Conservation (phyloP, 371 early-diverging fungal genomes). For the Mucor irregularis region DNA sequence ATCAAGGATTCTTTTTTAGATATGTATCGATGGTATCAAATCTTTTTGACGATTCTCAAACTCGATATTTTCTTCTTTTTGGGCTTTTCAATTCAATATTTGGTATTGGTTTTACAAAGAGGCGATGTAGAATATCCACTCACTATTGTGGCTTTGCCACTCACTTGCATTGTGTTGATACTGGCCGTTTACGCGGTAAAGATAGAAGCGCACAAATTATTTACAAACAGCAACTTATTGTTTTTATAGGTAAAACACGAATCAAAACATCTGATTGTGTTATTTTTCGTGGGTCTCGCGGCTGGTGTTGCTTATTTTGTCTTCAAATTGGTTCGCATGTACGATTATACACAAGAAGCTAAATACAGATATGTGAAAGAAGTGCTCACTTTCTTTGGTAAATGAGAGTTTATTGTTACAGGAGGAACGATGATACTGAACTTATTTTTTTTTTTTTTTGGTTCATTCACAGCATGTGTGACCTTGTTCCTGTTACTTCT, state of each 20-base stretch:
- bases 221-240: not conserved
- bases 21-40: slow-evolving; percentile 82
- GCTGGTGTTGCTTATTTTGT: slow-evolving; percentile 81
- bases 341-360: slow-evolving; percentile 51
- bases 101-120: slow-evolving; percentile 69
- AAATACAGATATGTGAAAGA: slow-evolving; percentile 66
- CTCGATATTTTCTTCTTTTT: slow-evolving; percentile 87
- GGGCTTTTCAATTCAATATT: slow-evolving; percentile 86
- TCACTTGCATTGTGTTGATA: slow-evolving; percentile 71
- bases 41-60: slow-evolving; percentile 84
- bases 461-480: slow-evolving; percentile 64
- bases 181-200: slow-evolving; percentile 79
- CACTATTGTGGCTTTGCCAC: slow-evolving; percentile 82
- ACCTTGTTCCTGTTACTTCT: slow-evolving; percentile 63
- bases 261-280: slow-evolving; percentile 53
- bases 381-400: slow-evolving; percentile 89
- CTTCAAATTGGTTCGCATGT: slow-evolving; percentile 84
- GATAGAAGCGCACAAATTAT: no score
- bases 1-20: slow-evolving; percentile 53
- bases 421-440: not conserved
- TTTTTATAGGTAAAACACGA: slow-evolving; percentile 45
- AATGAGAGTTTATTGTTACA: slow-evolving; percentile 8
- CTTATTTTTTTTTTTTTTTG: not conserved
- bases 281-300: slow-evolving; percentile 72
- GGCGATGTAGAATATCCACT: slow-evolving; percentile 80